Percentiles rank a stretch among this genome's conserved stretches.
phyloP scores from a whole-genome alignment of 352 stramenopile genomes.

The Phytophthora tubulina region DNA sequence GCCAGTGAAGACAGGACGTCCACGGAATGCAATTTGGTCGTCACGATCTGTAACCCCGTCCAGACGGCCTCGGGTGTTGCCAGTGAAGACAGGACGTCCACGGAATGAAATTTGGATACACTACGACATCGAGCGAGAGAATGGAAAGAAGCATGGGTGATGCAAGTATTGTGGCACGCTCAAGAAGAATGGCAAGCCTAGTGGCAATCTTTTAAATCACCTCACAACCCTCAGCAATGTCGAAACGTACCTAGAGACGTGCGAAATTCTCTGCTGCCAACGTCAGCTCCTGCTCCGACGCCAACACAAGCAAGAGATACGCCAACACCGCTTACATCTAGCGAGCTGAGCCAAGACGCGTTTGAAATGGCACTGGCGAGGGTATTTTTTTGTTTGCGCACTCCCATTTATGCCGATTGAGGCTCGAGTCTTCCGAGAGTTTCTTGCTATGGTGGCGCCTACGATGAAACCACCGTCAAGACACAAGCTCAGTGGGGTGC shows the following conservation, averaged over 20 bases:
- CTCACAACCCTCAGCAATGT: neutral
- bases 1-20: neutral
- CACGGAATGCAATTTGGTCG: neutral
- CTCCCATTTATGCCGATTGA: slow-evolving; percentile 13
- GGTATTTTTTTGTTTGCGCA: slow-evolving; percentile 14
- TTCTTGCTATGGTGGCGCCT: slow-evolving; percentile 8
- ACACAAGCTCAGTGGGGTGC: slow-evolving; percentile 14
- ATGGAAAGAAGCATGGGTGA: neutral
- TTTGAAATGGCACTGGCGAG: slow-evolving; percentile 17
- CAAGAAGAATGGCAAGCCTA: neutral
- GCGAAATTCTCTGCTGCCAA: neutral
- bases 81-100: neutral
- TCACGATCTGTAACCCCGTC: too few species aligned
- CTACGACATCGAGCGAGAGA: slow-evolving; percentile 5
- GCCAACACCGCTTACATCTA: too few species aligned
- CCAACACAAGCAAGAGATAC: too few species aligned
- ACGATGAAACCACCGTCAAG: neutral
- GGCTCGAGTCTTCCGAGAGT: slow-evolving; percentile 13
- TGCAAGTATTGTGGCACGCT: neutral
- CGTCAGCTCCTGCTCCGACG: neutral
- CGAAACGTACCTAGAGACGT: slow-evolving; percentile 1
- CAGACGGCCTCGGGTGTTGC: neutral
- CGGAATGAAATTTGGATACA: neutral
- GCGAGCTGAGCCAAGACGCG: slow-evolving; percentile 1
- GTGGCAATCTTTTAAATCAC: neutral